phyloP scores from a whole-genome alignment of 768 basidiomycete genomes.

The Mycena capillaripes region DNA sequence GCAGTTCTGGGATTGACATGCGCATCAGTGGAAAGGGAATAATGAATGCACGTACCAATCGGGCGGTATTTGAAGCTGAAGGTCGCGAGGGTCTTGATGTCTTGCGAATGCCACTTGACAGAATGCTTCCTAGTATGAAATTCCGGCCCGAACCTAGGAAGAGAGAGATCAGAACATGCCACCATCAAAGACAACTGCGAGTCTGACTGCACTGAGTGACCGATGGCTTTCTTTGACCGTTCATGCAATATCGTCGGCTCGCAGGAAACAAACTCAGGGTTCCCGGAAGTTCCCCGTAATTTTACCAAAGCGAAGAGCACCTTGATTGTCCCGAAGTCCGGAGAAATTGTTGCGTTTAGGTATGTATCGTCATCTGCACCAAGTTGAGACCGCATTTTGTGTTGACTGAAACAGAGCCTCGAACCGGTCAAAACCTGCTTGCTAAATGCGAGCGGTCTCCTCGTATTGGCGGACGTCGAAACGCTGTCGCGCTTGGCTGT shows the following conservation, averaged over 20 bases:
- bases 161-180: no score
- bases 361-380: constrained; percentile 23
- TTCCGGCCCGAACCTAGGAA: constrained; percentile 20
- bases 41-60: constrained; percentile 5
- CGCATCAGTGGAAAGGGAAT: background rate
- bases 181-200: background rate
- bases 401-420: background rate
- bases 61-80: constrained; percentile 29
- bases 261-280: background rate
- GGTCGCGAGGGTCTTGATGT: background rate
- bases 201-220: constrained; percentile 31
- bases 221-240: constrained; percentile 29
- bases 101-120: background rate
- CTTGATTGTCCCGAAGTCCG: constrained; percentile 24
- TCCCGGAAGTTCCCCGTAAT: no score
- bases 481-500: constrained; percentile 3
- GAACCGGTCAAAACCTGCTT: constrained; percentile 25
- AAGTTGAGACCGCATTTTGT: background rate
- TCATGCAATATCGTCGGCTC: constrained; percentile 19
- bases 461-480: background rate
- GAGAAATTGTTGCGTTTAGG: constrained; percentile 19
- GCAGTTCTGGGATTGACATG: background rate
- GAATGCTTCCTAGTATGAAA: no score
- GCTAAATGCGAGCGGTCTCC: constrained; percentile 6
- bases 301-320: background rate